phyloP scores from a whole-genome alignment of 1,284 basidiomycete species.

The Xerocomus minutiporus region DNA sequence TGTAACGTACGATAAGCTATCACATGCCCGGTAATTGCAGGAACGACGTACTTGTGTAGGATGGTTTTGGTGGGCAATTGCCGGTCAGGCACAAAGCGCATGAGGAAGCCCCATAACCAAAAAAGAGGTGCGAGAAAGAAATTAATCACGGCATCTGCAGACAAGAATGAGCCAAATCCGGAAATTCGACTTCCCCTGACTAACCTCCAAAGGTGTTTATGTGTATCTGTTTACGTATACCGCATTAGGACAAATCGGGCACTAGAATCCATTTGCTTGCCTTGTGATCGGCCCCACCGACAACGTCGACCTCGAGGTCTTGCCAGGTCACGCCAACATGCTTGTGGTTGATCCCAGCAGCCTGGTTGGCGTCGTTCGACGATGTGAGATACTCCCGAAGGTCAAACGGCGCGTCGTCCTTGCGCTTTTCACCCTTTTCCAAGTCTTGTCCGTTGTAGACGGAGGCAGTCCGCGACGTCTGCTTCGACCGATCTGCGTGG shows the following conservation, averaged over 20 bases:
- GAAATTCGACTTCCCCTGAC: not conserved
- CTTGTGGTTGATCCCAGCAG: conserved; percentile 78
- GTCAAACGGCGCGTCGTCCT: conserved; percentile 49
- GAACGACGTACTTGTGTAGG: conserved; percentile 59
- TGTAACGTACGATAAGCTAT: conserved; percentile 23
- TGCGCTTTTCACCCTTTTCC: conserved; percentile 41
- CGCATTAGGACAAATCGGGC: conserved; percentile 1
- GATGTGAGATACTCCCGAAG: conserved; percentile 73
- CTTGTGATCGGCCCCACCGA: conserved; percentile 60
- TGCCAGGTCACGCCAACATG: conserved; percentile 81
- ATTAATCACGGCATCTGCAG: conserved; percentile 53
- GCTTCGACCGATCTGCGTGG: conserved; percentile 21
- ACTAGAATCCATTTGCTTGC: conserved; percentile 30
- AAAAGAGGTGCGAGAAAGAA: conserved; percentile 56
- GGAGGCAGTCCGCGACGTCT: conserved; percentile 21
- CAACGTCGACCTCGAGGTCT: conserved; percentile 65
- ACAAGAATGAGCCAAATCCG: conserved; percentile 1
- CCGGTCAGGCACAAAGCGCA: conserved; percentile 55
- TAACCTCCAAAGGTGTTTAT: conserved; percentile 60
- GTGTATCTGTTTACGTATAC: conserved; percentile 46
- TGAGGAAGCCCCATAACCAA: conserved; percentile 46
- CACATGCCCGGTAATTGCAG: conserved; percentile 1
- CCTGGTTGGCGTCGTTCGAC: conserved; percentile 61
- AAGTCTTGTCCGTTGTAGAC: conserved; percentile 34
- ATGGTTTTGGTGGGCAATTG: conserved; percentile 51